Conservation (phyloP, 2,329 filamentous ascomycete species). For the Capronia coronata region DNA sequence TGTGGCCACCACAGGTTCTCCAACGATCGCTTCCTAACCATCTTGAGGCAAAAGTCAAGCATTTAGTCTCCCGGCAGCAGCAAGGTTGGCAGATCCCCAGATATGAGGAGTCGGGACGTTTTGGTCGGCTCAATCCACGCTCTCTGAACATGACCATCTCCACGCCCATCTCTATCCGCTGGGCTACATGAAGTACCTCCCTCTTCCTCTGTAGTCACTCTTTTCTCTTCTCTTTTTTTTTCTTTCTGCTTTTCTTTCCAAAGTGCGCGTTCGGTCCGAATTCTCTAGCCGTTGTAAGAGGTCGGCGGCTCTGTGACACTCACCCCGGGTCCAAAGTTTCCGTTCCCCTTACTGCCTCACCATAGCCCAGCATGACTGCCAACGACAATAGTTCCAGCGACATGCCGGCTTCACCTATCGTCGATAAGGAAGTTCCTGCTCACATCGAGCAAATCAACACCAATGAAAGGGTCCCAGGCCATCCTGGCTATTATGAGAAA, state of each 20-base stretch:
- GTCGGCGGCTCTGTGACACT: too few species aligned
- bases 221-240: slow-evolving; percentile 1
- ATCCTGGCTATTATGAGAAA: slow-evolving; percentile 44
- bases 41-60: neutral
- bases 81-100: too few species aligned
- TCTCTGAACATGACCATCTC: neutral
- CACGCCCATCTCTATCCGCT: neutral
- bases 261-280: too few species aligned
- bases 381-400: slow-evolving; percentile 17
- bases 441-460: slow-evolving; percentile 31
- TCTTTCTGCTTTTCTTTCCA: neutral
- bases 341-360: neutral
- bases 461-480: slow-evolving; percentile 31
- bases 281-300: too few species aligned
- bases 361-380: slow-evolving; percentile 17
- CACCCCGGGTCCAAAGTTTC: neutral
- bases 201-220: neutral
- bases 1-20: slow-evolving; percentile 1
- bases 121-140: too few species aligned
- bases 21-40: neutral
- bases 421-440: slow-evolving; percentile 26
- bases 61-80: neutral
- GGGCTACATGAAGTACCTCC: too few species aligned
- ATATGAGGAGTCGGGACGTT: too few species aligned
- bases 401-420: slow-evolving; percentile 9